Base-by-base conservation (phyloP, 164 flowering plant species). In the Sedum album region DNA sequence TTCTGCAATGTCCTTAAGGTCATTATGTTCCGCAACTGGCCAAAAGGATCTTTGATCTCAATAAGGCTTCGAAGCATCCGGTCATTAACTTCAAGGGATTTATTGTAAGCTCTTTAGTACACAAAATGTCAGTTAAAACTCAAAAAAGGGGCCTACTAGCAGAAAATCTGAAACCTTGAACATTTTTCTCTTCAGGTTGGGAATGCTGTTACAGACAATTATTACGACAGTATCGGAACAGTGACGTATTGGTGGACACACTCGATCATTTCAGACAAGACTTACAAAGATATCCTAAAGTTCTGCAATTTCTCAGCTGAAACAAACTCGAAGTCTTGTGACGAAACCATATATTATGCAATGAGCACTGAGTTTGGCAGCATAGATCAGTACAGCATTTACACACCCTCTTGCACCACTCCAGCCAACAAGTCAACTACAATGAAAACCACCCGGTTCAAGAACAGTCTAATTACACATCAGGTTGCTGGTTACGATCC, bases 21-120 rank as follows among this genome's bases (percentile, higher is more conserved):
- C 98, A 92, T 75, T 92, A 92, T 65, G 84, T 92, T 60, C 98
- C 96, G 11, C 93, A 92, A 66, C 72, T 92, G 74, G 96, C 98
- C 0, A 77, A 82, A 79, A 41, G 46, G 46, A 41, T 41, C 8
- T 41, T 41, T 41, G 46, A 41, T 41, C 46, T 8, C 14, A 41
- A 90, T 74, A 86, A 81, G 69, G 79, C 70, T 14, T 65, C 69
- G 23, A 60, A 78, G 3, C 68, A 75, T 21, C 83, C 87, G 48
- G 49, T 82, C 80, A 85, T 92, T 72, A 88, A 88, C 60, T 86
- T 92, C n/a, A 86, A 87, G 78, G 98, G 98, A 35, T 80, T 88
- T 76, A 80, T 92, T 62, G 98, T 91, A 73, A 86, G 89, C 74
- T 6, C 9, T 26, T 8, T 17, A 23, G 28, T 18, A 62, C 31